These are phyloP conservation scores for Backusella tuberculispora DNA, from an alignment of 192 early-diverging fungal species.

Conservation along the genomic window DNA sequence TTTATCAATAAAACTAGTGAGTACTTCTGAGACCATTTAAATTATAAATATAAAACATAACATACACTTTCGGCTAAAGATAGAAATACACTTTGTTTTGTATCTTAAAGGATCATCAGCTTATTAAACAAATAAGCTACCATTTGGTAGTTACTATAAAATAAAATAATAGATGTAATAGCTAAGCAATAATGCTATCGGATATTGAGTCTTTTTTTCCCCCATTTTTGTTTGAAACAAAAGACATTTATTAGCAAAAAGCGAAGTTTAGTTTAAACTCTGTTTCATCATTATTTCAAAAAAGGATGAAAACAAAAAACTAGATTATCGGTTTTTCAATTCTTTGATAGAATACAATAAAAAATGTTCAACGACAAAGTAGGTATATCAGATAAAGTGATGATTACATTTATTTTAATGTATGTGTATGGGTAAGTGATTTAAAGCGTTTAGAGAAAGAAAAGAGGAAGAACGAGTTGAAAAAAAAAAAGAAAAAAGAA, in stretches of 20 bases:
- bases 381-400: not conserved
- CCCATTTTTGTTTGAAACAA: constrained; percentile 17
- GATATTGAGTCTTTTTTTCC: not conserved
- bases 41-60: not conserved
- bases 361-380: not conserved
- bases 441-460: not conserved
- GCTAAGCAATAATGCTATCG: not conserved
- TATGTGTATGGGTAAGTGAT: not conserved
- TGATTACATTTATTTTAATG: not conserved
- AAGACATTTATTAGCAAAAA: not conserved
- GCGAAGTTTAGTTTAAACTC: constrained; percentile 8
- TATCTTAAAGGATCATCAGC: too few relatives aligned
- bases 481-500: too few relatives aligned
- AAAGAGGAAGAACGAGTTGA: not conserved
- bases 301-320: not conserved
- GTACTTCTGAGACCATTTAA: not conserved
- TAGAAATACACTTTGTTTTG: not conserved
- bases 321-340: not conserved
- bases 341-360: not conserved
- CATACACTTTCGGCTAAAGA: not conserved
- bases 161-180: not conserved
- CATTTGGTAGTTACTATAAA: not conserved
- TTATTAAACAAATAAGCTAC: too few relatives aligned
- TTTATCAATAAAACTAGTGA: not conserved
- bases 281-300: not conserved